These are phyloP conservation scores for Linum lewisii DNA, from an alignment of 345 rosid species.

Conservation along the genomic window DNA sequence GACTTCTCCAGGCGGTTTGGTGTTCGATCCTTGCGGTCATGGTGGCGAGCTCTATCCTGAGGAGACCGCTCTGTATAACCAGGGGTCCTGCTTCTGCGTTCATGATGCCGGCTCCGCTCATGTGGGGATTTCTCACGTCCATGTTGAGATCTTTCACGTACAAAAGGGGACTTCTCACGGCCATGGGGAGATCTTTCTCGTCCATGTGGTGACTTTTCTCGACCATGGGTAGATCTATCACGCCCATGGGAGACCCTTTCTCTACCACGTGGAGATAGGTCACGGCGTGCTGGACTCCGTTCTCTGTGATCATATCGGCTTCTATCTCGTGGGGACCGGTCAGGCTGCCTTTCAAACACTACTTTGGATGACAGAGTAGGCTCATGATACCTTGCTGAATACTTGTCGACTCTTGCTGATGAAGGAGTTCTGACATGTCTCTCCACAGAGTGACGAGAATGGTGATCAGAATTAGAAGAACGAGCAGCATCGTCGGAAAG, in stretches of 20 bases:
- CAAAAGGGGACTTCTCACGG: conserved; percentile 27
- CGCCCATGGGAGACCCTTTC: conserved; percentile 22
- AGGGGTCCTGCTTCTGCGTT: conserved; percentile 76
- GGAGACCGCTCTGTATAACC: conserved; percentile 54
- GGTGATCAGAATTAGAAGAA: conserved; percentile 45
- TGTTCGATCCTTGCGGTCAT: conserved; percentile 60
- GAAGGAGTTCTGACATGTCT: conserved; percentile 53
- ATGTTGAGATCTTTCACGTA: conserved; percentile 37
- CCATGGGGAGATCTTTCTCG: conserved; percentile 18
- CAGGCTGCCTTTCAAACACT: conserved; percentile 64
- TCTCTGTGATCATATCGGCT: conserved; percentile 57
- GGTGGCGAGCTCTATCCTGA: conserved; percentile 36
- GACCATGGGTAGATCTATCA: conserved; percentile 11
- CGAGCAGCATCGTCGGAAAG: conserved; percentile 62
- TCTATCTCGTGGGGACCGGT: conserved; percentile 67
- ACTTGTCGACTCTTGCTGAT: conserved; percentile 61
- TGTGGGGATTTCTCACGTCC: conserved; percentile 62
- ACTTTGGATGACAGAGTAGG: conserved; percentile 53
- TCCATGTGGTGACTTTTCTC: conserved; percentile 18
- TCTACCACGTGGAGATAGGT: conserved; percentile 29
- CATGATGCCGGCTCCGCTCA: conserved; percentile 55
- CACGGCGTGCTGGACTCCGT: conserved; percentile 53
- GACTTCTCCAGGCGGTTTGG: conserved; percentile 49
- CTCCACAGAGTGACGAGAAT: conserved; percentile 56
- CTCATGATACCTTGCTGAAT: conserved; percentile 66